Evolutionary conservation across 2,329 filamentous ascomycete genomes (phyloP), one percentile per base, ranked within the genome.

Genomic region (Monosporascus sp.): DNA sequence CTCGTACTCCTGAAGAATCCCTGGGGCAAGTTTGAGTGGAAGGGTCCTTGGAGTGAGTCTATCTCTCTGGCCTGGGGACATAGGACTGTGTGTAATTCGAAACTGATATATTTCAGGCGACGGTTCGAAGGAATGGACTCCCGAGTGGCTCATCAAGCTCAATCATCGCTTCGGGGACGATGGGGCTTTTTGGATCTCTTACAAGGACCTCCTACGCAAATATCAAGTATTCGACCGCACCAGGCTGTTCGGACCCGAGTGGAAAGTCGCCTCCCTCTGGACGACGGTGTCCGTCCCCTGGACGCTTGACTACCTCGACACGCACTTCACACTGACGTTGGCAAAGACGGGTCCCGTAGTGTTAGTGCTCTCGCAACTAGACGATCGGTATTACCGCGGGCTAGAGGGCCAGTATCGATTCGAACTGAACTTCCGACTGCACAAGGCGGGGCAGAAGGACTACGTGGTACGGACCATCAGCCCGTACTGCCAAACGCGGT

Each of bases 21-120:
- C 0, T 94, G 89, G 89, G 90, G 89, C 1, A 83, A 84, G 57
- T 83, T 81, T 34, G 89, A 91, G 69, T 94, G 89, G 89, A 87
- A 82, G 31, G 90, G 90, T 1, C 77, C 88, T 2, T 94, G 89
- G 89, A 85, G 82, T 65, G 55, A 60, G 68, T 58, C 27, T 41
- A 20, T 20, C n/a, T 37, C 3, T 15, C 18, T 14, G 18, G 3
- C 14, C 22, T 1, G 17, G 17, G 39, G 5, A 24, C 39, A 42
- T 15, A 15, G 3, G 22, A 20, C 18, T 20, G 20, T 18, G 5
- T 14, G n/a, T n/a, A 27, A 46, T 15, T 25, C 2, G n/a, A 46
- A 41, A 34, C 62, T 69, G 17, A 70, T 22, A 37, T 14, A 38
- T 41, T 31, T 27, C 17, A 73, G 77, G 76, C 3, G 90, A 94